Conservation (phyloP, 225 moss, liverwort and hornwort species). For the Pleurozium schreberi region DNA sequence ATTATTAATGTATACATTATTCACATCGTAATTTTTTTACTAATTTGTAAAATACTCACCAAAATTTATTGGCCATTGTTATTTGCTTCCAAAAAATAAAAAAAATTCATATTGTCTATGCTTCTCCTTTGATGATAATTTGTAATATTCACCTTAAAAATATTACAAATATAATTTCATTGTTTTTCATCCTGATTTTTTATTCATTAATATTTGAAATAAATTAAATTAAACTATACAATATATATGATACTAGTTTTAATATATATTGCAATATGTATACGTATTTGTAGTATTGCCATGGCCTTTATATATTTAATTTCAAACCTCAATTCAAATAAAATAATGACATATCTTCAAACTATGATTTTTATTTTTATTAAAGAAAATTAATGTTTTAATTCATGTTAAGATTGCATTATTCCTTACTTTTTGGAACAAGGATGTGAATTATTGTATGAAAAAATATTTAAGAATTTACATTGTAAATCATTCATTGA, state of each 20-base stretch:
- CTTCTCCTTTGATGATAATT: neutral
- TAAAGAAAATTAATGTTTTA: rapidly evolving
- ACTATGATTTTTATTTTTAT: neutral
- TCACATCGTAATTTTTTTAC: neutral
- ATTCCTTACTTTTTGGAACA: neutral
- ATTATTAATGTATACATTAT: neutral
- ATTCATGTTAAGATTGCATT: too few relatives aligned
- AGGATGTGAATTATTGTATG: neutral
- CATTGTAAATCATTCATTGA: neutral
- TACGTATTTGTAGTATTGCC: neutral
- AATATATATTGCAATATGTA: neutral
- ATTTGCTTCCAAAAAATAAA: neutral
- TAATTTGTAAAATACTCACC: neutral
- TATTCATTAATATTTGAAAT: too few relatives aligned
- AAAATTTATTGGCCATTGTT: neutral
- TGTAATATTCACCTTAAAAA: neutral
- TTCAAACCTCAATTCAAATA: neutral
- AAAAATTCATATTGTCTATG: neutral
- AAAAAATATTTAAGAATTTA: neutral
- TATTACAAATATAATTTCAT: neutral
- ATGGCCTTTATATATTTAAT: neutral
- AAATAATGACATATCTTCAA: neutral
- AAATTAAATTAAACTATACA: too few relatives aligned
- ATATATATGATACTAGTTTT: neutral
- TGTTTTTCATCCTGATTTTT: neutral